phyloP scores from a whole-genome alignment of 371 early-diverging fungal genomes.

The Zychaea mexicana region DNA sequence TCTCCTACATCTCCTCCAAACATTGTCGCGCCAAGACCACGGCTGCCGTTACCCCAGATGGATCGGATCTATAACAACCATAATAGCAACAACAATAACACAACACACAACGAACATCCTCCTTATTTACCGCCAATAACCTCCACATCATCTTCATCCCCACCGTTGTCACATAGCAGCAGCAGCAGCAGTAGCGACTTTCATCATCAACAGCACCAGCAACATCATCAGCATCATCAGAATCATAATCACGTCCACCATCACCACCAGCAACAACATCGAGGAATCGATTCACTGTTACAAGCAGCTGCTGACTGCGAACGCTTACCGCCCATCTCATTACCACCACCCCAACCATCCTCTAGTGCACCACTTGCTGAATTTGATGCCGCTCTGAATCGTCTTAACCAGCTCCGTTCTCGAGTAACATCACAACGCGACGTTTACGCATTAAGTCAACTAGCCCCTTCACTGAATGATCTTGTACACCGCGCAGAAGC shows the following conservation, averaged over 20 bases:
- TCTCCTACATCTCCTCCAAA: slow-evolving; percentile 1
- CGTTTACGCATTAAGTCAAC: slow-evolving; percentile 8
- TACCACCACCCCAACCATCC: slow-evolving; percentile 10
- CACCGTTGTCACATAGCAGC: not conserved
- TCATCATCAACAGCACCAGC: not conserved
- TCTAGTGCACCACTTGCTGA: slow-evolving; percentile 8
- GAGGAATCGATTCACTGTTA: slow-evolving; percentile 12
- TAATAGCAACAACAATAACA: slow-evolving; percentile 5
- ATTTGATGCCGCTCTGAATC: slow-evolving; percentile 17
- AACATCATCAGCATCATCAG: slow-evolving; percentile 4
- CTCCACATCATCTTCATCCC: slow-evolving; percentile 9
- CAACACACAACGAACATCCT: not conserved
- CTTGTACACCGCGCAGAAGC: slow-evolving; percentile 15
- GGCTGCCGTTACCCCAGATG: slow-evolving; percentile 1
- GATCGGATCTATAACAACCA: slow-evolving; percentile 1
- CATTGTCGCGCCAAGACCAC: not conserved
- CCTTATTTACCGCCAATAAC: not conserved
- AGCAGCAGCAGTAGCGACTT: not conserved
- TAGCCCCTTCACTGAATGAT: slow-evolving; percentile 10
- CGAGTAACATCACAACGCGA: slow-evolving; percentile 16
- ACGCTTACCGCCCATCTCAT: slow-evolving; percentile 16
- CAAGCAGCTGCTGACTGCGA: slow-evolving; percentile 10
- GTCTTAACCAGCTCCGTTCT: slow-evolving; percentile 9
- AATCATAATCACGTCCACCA: slow-evolving; percentile 1
- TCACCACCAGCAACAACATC: slow-evolving; percentile 7